Evolutionary conservation across 2,329 filamentous ascomycete genomes (phyloP).

Genomic region (Colletotrichum liaoningense): DNA sequence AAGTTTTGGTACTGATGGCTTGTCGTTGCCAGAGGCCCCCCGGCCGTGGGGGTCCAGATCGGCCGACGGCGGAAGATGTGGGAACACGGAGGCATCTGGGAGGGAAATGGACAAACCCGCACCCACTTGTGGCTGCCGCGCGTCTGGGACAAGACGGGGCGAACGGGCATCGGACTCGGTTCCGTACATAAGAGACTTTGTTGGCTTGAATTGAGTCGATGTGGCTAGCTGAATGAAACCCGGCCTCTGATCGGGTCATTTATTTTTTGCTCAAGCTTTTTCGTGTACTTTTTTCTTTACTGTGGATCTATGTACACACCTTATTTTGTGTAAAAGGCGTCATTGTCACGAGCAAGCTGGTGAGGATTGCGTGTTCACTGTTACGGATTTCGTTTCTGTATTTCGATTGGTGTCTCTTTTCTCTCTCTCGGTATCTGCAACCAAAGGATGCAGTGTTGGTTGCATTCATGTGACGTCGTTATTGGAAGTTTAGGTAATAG

Average conservation of each 20-base stretch:
- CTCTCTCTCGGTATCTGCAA: not conserved
- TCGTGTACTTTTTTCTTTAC: not conserved
- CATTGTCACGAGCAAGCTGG: conserved; percentile 9
- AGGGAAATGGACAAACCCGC: not conserved
- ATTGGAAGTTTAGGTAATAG: conserved; percentile 18
- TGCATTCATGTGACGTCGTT: not conserved
- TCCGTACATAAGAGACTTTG: not conserved
- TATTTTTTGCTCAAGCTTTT: not conserved
- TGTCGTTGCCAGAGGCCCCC: not conserved
- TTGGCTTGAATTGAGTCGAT: not conserved
- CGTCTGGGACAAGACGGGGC: not conserved
- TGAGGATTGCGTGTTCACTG: conserved; percentile 4
- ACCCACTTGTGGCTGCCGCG: not conserved
- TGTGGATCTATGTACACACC: too few relatives aligned
- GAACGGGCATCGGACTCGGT: conserved; percentile 12
- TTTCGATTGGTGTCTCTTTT: not conserved
- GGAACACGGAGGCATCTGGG: conserved; percentile 2
- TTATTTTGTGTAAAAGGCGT: conserved; percentile 1
- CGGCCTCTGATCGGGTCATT: not conserved
- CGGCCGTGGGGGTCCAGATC: conserved; percentile 2
- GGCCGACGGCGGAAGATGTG: conserved; percentile 13
- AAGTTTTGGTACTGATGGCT: not conserved
- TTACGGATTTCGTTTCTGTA: not conserved
- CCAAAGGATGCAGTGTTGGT: conserved; percentile 3
- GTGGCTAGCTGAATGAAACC: not conserved